Evolutionary conservation across 2,329 filamentous ascomycete species (phyloP), one percentile per base, ranked within the genome.

Genomic region (Penicillium sp.): DNA sequence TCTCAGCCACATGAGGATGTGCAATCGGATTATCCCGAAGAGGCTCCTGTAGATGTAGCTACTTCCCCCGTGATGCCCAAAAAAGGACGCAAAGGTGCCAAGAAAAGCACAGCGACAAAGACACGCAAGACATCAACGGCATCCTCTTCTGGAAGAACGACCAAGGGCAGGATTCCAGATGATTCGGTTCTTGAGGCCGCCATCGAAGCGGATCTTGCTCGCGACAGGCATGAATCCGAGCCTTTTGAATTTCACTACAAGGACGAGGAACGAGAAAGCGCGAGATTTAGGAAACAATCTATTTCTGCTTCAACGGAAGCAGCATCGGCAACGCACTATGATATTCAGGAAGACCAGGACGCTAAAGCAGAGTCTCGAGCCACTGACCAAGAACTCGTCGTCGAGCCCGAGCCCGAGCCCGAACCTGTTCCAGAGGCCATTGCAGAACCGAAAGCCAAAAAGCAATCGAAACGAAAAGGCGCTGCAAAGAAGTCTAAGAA

Each of bases 141-240:
- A 12, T 77, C 79, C 3, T 64, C 71, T 16, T 72, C 77, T 33
- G 81, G 83, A 1, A 79, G 78, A 33, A 72, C 75, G 0, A 73
- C 76, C 1, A 74, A 76, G n/a, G 72, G 72, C 16, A 70, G 71
- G 4, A 71, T 82, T 11, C 80, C 81, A 0, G 78, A 83, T 55
- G 85, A 89, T 59, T 82, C 84, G 1, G 86, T 88, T 60, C 80
- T 89, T 38, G 84, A 90, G 52, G 81, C 81, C 21, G 83, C 83
- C 49, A 74, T 90, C 1, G 81, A 88, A 64, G 84, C 82, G 2
- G 87, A 88, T 57, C 77, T 89, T 9, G 82, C 86, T 45, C 75
- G 78, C 28, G 81, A 79, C 1, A 65, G 81, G 24, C 79, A 77
- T 1, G 81, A 85, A 28, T 79, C 81, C 14, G 82, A 56, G 26